Percentiles rank a stretch among this genome's conserved stretches.
Conservation (phyloP, 352 stramenopile genomes). For the Pythium aquatile region DNA sequence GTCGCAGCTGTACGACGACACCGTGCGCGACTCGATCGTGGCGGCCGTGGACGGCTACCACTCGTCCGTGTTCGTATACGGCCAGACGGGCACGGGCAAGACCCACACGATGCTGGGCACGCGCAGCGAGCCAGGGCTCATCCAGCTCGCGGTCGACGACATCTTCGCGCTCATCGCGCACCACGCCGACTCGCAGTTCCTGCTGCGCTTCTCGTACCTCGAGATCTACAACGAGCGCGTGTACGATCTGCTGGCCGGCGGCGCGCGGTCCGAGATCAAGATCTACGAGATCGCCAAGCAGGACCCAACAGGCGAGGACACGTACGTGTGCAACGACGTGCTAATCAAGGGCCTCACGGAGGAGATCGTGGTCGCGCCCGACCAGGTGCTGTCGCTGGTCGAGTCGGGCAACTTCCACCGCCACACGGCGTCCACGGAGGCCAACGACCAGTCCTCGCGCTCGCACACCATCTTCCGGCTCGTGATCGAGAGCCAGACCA, state of each 20-base stretch:
- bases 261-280: constrained; percentile 66
- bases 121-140: constrained; percentile 64
- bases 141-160: constrained; percentile 83
- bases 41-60: constrained; percentile 78
- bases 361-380: constrained; percentile 72
- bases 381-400: constrained; percentile 88
- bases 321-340: constrained; percentile 68
- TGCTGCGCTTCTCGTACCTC: constrained; percentile 92
- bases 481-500: constrained; percentile 68
- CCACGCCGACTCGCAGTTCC: constrained; percentile 56
- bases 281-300: constrained; percentile 69
- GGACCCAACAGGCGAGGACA: constrained; percentile 23
- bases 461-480: constrained; percentile 77
- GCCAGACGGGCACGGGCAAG: constrained; percentile 89
- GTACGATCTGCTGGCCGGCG: constrained; percentile 92
- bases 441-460: constrained; percentile 77
- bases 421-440: constrained; percentile 70
- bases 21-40: constrained; percentile 71
- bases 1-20: constrained; percentile 82
- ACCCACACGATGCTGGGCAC: constrained; percentile 80
- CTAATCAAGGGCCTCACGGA: constrained; percentile 83
- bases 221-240: constrained; percentile 99
- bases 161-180: constrained; percentile 83
- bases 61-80: constrained; percentile 90
- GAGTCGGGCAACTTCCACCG: constrained; percentile 73